Conservation (phyloP, 305 asterid species). For the Rubia peregrina region DNA sequence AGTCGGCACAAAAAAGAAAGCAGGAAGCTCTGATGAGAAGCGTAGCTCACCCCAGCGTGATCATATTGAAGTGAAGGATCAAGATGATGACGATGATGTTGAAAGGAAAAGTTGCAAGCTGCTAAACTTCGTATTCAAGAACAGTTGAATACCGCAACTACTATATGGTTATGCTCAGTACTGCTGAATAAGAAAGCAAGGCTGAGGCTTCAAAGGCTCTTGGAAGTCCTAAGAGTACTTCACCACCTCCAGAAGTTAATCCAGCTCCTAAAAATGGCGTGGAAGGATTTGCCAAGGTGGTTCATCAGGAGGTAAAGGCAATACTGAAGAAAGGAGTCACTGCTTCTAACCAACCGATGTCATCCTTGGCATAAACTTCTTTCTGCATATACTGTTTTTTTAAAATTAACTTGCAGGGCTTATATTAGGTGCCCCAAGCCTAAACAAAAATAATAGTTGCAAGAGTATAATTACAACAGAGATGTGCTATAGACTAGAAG, state of each 20-base stretch:
- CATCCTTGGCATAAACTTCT: constrained; percentile 17
- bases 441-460: too few relatives aligned
- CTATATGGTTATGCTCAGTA: constrained; percentile 38
- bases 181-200: constrained; percentile 26
- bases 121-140: constrained; percentile 35
- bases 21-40: constrained; percentile 35
- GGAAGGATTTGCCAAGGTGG: not conserved
- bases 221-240: constrained; percentile 18
- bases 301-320: constrained; percentile 25
- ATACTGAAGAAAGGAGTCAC: constrained; percentile 21
- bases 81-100: constrained; percentile 21
- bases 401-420: too few relatives aligned
- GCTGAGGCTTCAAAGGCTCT: constrained; percentile 16
- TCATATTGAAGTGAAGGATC: constrained; percentile 17
- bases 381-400: too few relatives aligned
- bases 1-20: constrained; percentile 27
- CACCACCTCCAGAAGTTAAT: constrained; percentile 2
- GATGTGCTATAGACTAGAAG: too few relatives aligned
- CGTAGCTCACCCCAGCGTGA: constrained; percentile 26
- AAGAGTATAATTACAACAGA: too few relatives aligned
- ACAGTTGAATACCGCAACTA: constrained; percentile 35
- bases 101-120: constrained; percentile 37
- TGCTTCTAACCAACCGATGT: constrained; percentile 17
- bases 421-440: too few relatives aligned
- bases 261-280: constrained; percentile 17